phyloP scores from a whole-genome alignment of 2,329 filamentous ascomycete species.

The Fusarium lyarnte region DNA sequence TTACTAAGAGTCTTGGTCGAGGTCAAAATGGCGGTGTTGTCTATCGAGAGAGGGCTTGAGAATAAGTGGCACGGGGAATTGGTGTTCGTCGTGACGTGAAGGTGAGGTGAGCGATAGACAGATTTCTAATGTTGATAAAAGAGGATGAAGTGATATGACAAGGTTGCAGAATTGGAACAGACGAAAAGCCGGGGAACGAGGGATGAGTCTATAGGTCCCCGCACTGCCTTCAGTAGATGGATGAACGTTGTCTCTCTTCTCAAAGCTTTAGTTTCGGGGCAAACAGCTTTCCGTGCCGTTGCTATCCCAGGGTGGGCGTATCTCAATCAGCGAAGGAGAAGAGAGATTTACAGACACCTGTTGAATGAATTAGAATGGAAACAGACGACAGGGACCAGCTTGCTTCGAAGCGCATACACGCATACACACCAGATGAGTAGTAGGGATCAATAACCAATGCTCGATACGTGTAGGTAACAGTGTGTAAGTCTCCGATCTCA shows the following conservation, averaged over 20 bases:
- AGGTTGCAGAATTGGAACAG: constrained; percentile 38
- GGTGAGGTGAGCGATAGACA: constrained; percentile 13
- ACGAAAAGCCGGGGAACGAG: constrained; percentile 34
- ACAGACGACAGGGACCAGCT: constrained; percentile 32
- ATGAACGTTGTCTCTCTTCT: constrained; percentile 44
- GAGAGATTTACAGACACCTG: constrained; percentile 25
- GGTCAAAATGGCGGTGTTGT: not conserved
- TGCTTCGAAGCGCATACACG: constrained; percentile 34
- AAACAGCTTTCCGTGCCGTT: constrained; percentile 35
- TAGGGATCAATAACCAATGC: constrained; percentile 41
- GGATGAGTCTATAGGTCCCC: constrained; percentile 37
- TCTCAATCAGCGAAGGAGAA: constrained; percentile 36
- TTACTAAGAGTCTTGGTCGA: constrained; percentile 1
- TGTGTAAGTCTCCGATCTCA: constrained; percentile 39
- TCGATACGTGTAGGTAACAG: constrained; percentile 21
- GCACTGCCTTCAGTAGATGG: constrained; percentile 29
- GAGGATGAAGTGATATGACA: constrained; percentile 34
- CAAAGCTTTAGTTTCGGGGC: constrained; percentile 32
- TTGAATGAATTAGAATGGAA: constrained; percentile 37
- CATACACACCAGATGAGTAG: constrained; percentile 32
- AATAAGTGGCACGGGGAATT: not conserved
- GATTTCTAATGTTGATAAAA: constrained; percentile 30
- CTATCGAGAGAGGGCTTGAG: constrained; percentile 4
- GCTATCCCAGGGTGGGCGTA: constrained; percentile 36
- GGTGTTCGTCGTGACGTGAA: constrained; percentile 1